phyloP scores from a whole-genome alignment of 345 rosid genomes.

The Lepidium africanum region DNA sequence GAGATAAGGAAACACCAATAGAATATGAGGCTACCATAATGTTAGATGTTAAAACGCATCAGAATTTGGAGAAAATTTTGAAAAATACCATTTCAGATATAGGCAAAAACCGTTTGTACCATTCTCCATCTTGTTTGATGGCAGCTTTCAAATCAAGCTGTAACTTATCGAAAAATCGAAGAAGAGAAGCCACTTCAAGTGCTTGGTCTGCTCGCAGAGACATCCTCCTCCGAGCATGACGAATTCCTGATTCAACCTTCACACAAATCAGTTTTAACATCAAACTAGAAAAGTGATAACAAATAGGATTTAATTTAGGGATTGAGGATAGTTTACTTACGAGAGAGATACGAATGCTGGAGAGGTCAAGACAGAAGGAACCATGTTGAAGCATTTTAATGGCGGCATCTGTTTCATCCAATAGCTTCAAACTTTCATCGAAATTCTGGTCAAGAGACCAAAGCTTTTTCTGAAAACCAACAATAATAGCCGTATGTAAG shows the following conservation, averaged over 20 bases:
- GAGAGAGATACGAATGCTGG: conserved; percentile 38
- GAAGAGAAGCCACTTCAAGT: conserved; percentile 49
- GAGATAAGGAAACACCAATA: neutral
- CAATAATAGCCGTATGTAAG: neutral
- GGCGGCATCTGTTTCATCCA: conserved; percentile 78
- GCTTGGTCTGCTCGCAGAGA: conserved; percentile 55
- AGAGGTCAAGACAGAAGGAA: conserved; percentile 56
- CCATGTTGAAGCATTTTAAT: conserved; percentile 66
- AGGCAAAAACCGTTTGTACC: conserved; percentile 70
- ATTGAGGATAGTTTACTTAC: conserved; percentile 9
- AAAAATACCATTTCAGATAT: conserved; percentile 51
- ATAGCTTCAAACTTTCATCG: conserved; percentile 58
- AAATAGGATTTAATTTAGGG: neutral
- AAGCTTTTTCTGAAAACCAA: conserved; percentile 38
- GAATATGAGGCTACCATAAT: neutral
- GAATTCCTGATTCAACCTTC: conserved; percentile 56
- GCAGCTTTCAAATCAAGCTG: conserved; percentile 64
- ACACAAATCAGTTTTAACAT: neutral
- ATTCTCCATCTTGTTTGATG: conserved; percentile 61
- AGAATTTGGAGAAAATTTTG: neutral
- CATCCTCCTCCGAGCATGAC: conserved; percentile 35
- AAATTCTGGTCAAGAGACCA: conserved; percentile 56
- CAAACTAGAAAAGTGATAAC: neutral
- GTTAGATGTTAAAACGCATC: neutral
- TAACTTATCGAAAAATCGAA: conserved; percentile 48